Conservation (phyloP, 139 green algal species). For the Tetraselmis chui region DNA sequence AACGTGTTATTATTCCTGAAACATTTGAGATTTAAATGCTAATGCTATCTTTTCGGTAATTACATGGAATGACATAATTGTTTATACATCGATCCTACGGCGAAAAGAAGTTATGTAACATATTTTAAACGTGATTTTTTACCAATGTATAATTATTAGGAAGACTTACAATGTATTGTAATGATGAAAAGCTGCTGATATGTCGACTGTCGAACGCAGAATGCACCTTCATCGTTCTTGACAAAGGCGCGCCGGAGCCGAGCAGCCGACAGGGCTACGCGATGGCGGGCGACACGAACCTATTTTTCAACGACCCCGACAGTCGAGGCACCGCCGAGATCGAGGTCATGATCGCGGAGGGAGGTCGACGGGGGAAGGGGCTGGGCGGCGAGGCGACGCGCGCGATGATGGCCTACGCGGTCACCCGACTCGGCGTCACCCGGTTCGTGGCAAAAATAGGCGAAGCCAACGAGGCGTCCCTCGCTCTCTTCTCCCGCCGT, state of each 20-base stretch:
- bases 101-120: too few species aligned
- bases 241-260: conserved; percentile 28
- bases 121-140: too few species aligned
- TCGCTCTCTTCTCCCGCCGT: conserved; percentile 46
- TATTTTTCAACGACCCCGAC: conserved; percentile 48
- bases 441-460: conserved; percentile 63
- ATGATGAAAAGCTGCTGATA: too few species aligned
- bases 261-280: conserved; percentile 10
- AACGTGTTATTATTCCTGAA: too few species aligned
- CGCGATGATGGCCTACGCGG: conserved; percentile 68
- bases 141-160: too few species aligned
- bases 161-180: too few species aligned
- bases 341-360: conserved; percentile 71
- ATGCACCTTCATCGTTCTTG: conserved; percentile 75
- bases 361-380: conserved; percentile 38
- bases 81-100: too few species aligned
- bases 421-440: conserved; percentile 27
- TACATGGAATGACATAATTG: too few species aligned
- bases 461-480: conserved; percentile 52
- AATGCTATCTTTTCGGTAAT: too few species aligned
- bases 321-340: conserved; percentile 32
- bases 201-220: too few species aligned
- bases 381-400: conserved; percentile 56
- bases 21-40: too few species aligned
- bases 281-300: conserved; percentile 51